Evolutionary conservation across 768 basidiomycete genomes (phyloP).

Genomic region (Suillus spraguei): DNA sequence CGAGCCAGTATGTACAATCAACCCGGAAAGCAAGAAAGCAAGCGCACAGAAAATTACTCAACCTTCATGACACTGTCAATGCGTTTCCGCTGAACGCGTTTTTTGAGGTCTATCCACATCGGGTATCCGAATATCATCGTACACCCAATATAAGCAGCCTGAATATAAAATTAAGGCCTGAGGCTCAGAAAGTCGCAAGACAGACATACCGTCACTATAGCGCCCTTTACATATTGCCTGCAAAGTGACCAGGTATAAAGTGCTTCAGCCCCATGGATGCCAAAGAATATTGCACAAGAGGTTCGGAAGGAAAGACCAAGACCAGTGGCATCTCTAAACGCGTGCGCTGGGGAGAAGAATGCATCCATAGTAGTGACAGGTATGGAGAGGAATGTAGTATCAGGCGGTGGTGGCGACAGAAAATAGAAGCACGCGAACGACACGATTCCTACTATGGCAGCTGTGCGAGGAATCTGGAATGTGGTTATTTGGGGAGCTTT

Average conservation of each 20-base stretch:
- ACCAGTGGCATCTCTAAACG: constrained; percentile 18
- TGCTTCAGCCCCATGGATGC: constrained; percentile 26
- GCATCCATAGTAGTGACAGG: constrained; percentile 17
- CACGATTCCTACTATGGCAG: constrained; percentile 25
- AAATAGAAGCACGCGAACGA: constrained; percentile 24
- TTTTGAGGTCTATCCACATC: constrained; percentile 53
- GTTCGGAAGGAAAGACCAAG: constrained; percentile 19
- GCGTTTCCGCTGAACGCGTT: constrained; percentile 62
- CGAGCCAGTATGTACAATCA: neutral
- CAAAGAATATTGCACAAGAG: constrained; percentile 10
- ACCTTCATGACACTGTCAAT: constrained; percentile 84
- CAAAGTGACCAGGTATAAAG: constrained; percentile 35
- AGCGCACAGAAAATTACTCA: constrained; percentile 36
- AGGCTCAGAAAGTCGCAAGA: neutral
- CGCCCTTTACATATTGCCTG: constrained; percentile 26
- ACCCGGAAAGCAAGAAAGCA: neutral
- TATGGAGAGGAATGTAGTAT: constrained; percentile 12
- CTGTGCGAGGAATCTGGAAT: constrained; percentile 51
- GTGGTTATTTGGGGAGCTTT: constrained; percentile 61
- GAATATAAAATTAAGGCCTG: neutral
- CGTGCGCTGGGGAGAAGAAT: constrained; percentile 25
- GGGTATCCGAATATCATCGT: constrained; percentile 60
- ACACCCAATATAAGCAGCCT: constrained; percentile 56
- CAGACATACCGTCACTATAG: constrained; percentile 22
- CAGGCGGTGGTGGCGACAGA: constrained; percentile 18